phyloP scores from a whole-genome alignment of 1,284 basidiomycete genomes.

The Papiliotrema nemorosa region DNA sequence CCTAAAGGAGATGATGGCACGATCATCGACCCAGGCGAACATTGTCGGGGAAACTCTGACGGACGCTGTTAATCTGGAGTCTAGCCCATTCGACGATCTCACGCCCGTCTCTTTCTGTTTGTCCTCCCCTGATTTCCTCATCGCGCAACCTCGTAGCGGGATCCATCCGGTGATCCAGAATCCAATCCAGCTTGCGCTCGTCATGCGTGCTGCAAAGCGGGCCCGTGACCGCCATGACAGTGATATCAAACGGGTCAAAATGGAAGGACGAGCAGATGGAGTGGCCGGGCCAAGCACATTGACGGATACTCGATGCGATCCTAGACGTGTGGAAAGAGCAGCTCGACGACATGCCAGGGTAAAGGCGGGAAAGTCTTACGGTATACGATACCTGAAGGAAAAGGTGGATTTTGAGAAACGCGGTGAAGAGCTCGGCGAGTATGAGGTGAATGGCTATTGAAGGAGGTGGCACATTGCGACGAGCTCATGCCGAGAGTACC shows the following conservation, averaged over 20 bases:
- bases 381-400: not conserved
- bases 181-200: not conserved
- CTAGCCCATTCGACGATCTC: no score
- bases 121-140: no score
- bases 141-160: no score
- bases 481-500: no score
- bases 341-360: not conserved
- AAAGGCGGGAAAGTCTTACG: not conserved
- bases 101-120: no score
- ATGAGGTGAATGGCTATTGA: not conserved
- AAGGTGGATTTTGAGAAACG: not conserved
- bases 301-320: not conserved
- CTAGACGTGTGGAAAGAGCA: not conserved
- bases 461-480: not conserved
- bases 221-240: no score
- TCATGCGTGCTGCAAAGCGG: not conserved
- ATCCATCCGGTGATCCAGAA: no score
- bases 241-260: no score
- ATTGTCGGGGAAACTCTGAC: no score
- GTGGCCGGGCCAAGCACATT: not conserved
- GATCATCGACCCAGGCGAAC: no score
- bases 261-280: not conserved
- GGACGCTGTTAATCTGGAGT: no score
- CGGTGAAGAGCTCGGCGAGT: constrained; percentile 1
- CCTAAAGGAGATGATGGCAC: no score